Conservation (phyloP, 495 filamentous ascomycete species). For the Aspergillus incahuasiensis region DNA sequence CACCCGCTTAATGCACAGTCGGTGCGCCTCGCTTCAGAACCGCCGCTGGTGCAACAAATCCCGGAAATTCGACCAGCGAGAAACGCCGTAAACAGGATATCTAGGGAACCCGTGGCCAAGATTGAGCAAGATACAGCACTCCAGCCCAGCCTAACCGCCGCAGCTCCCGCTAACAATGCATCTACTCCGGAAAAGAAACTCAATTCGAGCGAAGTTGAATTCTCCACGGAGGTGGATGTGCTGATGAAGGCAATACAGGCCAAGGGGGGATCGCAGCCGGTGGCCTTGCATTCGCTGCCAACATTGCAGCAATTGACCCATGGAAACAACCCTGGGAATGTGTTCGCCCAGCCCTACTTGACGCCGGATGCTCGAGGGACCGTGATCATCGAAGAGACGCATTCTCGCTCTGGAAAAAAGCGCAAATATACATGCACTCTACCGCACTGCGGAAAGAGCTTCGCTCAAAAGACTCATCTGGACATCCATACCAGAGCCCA, state of each 20-base stretch:
- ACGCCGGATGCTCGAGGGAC: slow-evolving; percentile 20
- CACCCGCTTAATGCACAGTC: slow-evolving; percentile 29
- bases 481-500: slow-evolving; percentile 89
- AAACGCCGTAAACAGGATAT: slow-evolving; percentile 34
- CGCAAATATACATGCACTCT: slow-evolving; percentile 69
- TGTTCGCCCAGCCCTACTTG: slow-evolving; percentile 28
- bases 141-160: slow-evolving; percentile 3
- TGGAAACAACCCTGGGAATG: slow-evolving; percentile 16
- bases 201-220: slow-evolving; percentile 45
- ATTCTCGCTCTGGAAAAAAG: slow-evolving; percentile 34
- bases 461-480: slow-evolving; percentile 89
- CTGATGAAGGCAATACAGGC: slow-evolving; percentile 89
- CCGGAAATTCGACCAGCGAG: slow-evolving; percentile 40
- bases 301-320: slow-evolving; percentile 32
- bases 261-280: slow-evolving; percentile 39
- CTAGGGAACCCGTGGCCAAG: slow-evolving; percentile 23
- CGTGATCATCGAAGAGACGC: slow-evolving; percentile 26
- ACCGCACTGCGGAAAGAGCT: slow-evolving; percentile 72
- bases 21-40: slow-evolving; percentile 30
- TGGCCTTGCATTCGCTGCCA: slow-evolving; percentile 30
- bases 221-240: slow-evolving; percentile 81
- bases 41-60: slow-evolving; percentile 28
- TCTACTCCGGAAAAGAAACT: slow-evolving; percentile 17
- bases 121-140: slow-evolving; percentile 9
- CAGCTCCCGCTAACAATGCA: slow-evolving; percentile 4